Evolutionary conservation across 2,329 filamentous ascomycete species (phyloP).

Genomic region (Pestalotiopsis fici): DNA sequence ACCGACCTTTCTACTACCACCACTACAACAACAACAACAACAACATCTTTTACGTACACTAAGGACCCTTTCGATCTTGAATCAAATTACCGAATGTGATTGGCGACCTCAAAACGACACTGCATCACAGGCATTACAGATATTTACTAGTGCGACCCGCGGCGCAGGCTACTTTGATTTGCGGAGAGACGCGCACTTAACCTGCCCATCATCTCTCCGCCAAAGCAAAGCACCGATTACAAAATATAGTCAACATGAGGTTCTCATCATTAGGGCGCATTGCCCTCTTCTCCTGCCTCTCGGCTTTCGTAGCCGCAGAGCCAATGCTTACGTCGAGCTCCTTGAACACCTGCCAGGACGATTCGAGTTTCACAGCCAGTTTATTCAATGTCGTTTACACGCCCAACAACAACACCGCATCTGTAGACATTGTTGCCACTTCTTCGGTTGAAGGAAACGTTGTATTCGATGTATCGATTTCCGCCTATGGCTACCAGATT

Average conservation of each 20-base stretch:
- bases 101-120: not conserved
- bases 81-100: not conserved
- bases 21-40: no score
- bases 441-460: constrained; percentile 84
- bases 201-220: not conserved
- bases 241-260: constrained; percentile 41
- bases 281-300: constrained; percentile 45
- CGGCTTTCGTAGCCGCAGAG: constrained; percentile 52
- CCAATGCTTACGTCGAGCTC: constrained; percentile 79
- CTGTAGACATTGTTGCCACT: constrained; percentile 76
- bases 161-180: constrained; percentile 1
- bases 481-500: constrained; percentile 80
- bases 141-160: not conserved
- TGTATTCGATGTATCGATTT: constrained; percentile 72
- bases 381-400: constrained; percentile 85
- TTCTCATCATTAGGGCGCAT: constrained; percentile 45
- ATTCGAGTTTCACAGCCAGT: constrained; percentile 84
- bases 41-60: not conserved
- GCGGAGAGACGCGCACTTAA: not conserved
- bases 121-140: not conserved
- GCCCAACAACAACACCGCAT: constrained; percentile 71
- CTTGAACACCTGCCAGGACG: constrained; percentile 79
- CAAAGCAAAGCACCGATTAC: not conserved
- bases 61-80: not conserved
- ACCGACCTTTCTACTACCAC: constrained; percentile 1